Evolutionary conservation across 108 stramenopile genomes (phyloP), one percentile per base, ranked within the genome.

Genomic region (Skeletonema costatum): DNA sequence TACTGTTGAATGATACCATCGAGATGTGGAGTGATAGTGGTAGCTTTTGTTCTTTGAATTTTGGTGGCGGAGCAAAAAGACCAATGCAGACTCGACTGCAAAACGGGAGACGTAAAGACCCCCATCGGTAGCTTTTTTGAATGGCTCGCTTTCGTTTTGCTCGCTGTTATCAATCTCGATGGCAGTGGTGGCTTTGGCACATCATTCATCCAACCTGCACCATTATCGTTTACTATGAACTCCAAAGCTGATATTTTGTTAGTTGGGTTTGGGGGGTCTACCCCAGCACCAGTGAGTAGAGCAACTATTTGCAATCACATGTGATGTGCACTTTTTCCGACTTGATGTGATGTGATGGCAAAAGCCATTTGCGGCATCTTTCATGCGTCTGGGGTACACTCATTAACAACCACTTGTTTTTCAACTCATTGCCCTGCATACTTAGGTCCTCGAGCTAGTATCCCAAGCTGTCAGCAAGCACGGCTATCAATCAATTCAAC

Each of bases 201-300:
- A 46, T 56, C 25, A 56, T 41, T 41, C 46, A 51, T 19, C 50
- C n/a, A n/a, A 50, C 0, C 50, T 25, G 25, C 10, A 21, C 25
- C 25, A 56, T 56, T 19, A 51, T 7, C 25, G 10, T 10, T 9
- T 3, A 56, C 53, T n/a, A 56, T 56, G 53, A 56, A 56, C 53
- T 64, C 71, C 48, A 61, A 50, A 2, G 73, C 44, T 58, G 78
- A 79, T 66, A 76, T 82, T 32, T 62, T 65, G 60, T 29, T 88
- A 32, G 82, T 92, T 32, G 94, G 94, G n/a, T 95, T 95, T 62
- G 92, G 94, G 41, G 91, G 81, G 16, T 73, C 86, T 35, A 77
- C 94, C 39, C 94, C 94, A 14, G 9, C 78, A 17, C 32, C 64
- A 79, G 90, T 88, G 60, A 46, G 87, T 81, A 14, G 32, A 41